These are phyloP conservation scores for Candida broadrunensis DNA, from an alignment of 805 yeast species.

Conservation along the genomic window DNA sequence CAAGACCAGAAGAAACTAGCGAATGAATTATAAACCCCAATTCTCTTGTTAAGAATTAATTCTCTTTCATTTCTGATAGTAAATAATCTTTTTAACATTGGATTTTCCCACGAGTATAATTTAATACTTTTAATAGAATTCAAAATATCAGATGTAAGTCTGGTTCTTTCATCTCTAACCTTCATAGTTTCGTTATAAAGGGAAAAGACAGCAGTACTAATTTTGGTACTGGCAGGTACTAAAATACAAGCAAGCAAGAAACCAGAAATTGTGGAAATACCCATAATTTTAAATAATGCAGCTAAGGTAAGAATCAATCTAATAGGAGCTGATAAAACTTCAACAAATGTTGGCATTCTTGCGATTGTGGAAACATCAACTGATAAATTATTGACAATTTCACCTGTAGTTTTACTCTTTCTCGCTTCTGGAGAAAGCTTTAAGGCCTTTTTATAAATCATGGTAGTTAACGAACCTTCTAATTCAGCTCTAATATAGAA, in stretches of 20 bases:
- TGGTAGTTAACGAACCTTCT: constrained; percentile 19
- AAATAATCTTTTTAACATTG: constrained; percentile 31
- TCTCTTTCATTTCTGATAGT: constrained; percentile 35
- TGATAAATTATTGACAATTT: constrained; percentile 30
- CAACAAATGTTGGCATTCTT: constrained; percentile 13
- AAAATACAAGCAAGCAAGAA: constrained; percentile 26
- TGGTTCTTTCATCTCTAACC: constrained; percentile 34
- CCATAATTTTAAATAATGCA: constrained; percentile 32
- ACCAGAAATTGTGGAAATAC: constrained; percentile 36
- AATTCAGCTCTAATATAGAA: constrained; percentile 12
- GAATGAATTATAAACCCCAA: constrained; percentile 32
- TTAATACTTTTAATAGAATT: constrained; percentile 36
- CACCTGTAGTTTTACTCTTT: constrained; percentile 30
- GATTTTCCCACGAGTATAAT: constrained; percentile 41
- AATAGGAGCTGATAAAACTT: constrained; percentile 19
- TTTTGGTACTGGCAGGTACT: constrained; percentile 27
- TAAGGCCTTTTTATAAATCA: constrained; percentile 27
- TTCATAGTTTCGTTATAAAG: constrained; percentile 27
- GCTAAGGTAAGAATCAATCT: constrained; percentile 22
- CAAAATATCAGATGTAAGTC: constrained; percentile 36
- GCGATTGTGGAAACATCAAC: constrained; percentile 23
- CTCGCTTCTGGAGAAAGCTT: constrained; percentile 29
- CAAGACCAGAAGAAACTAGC: constrained; percentile 34
- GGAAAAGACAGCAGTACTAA: constrained; percentile 22
- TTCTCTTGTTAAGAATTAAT: constrained; percentile 20